phyloP scores from a whole-genome alignment of 371 early-diverging fungal genomes.

The Phascolomyces articulosus region DNA sequence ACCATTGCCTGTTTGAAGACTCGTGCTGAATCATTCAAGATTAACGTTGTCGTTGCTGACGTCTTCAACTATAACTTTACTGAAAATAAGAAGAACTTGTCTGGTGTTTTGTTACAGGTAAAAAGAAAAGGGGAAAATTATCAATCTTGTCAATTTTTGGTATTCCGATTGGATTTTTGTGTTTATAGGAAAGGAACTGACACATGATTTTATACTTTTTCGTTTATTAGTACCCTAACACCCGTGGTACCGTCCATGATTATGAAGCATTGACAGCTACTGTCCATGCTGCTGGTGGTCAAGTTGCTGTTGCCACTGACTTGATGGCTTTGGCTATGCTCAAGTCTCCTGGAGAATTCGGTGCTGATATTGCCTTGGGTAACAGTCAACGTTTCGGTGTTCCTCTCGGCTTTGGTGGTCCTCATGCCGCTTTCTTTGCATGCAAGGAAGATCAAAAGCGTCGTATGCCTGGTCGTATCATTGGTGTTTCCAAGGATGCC shows the following conservation, averaged over 20 bases:
- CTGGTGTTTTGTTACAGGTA: slow-evolving; percentile 90
- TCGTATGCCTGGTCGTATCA: slow-evolving; percentile 93
- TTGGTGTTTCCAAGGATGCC: slow-evolving; percentile 94
- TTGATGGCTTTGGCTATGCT: slow-evolving; percentile 91
- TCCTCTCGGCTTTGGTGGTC: slow-evolving; percentile 97
- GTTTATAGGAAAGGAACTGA: background rate
- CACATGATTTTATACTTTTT: slow-evolving; percentile 3
- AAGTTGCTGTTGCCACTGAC: slow-evolving; percentile 92
- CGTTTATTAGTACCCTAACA: slow-evolving; percentile 84
- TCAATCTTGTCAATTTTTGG: background rate
- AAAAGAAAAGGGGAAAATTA: no score
- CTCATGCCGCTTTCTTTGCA: slow-evolving; percentile 99
- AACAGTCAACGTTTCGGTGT: slow-evolving; percentile 98
- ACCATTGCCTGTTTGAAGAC: slow-evolving; percentile 92
- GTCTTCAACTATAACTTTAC: slow-evolving; percentile 79
- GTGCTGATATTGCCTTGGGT: slow-evolving; percentile 96
- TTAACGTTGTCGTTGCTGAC: slow-evolving; percentile 86
- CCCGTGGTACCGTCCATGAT: slow-evolving; percentile 83
- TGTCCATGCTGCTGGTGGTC: slow-evolving; percentile 82
- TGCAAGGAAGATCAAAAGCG: slow-evolving; percentile 91
- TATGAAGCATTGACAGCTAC: slow-evolving; percentile 76
- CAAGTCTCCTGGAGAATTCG: slow-evolving; percentile 93
- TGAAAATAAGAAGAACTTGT: slow-evolving; percentile 72
- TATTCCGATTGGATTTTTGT: background rate
- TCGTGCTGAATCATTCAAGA: slow-evolving; percentile 92